A percentile compares a stretch with the other conserved stretches of the same genome.
These are phyloP conservation scores for Didymella pomorum DNA, from an alignment of 2,329 filamentous ascomycete species.

Conservation along the genomic window DNA sequence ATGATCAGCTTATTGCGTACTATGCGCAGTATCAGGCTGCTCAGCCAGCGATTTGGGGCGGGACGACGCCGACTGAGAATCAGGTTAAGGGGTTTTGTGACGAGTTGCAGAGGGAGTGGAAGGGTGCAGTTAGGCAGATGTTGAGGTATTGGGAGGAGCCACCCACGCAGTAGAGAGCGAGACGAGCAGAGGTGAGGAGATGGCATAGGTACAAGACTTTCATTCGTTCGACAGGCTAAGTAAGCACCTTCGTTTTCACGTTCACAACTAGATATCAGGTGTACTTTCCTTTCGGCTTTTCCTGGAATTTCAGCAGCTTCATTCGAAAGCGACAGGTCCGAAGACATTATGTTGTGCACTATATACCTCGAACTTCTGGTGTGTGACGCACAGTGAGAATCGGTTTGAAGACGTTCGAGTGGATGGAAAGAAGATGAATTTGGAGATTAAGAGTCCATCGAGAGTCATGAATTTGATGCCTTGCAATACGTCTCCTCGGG, in stretches of 20 bases:
- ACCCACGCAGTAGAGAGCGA: slow-evolving; percentile 50
- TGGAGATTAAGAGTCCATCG: no score
- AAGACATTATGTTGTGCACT: no score
- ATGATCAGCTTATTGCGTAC: slow-evolving; percentile 69
- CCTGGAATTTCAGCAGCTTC: no score
- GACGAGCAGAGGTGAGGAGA: neutral
- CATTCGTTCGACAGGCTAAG: neutral
- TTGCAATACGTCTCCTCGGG: no score
- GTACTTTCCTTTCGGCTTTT: neutral
- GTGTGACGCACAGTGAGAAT: no score
- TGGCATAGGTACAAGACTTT: neutral
- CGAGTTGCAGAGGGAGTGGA: slow-evolving; percentile 74
- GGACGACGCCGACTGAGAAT: slow-evolving; percentile 61
- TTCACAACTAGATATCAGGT: neutral
- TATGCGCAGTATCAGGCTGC: slow-evolving; percentile 69
- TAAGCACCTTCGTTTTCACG: neutral
- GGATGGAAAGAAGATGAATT: no score
- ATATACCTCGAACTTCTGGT: no score
- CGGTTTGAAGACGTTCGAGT: no score
- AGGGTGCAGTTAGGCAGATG: slow-evolving; percentile 69
- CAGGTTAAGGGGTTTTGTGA: slow-evolving; percentile 66
- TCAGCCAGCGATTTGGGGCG: slow-evolving; percentile 75
- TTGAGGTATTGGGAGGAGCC: slow-evolving; percentile 71
- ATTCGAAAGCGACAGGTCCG: neutral
- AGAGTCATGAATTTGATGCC: no score